These are phyloP conservation scores for Cyclanthera cordifolia DNA, from an alignment of 306 rosid species.

Conservation along the genomic window DNA sequence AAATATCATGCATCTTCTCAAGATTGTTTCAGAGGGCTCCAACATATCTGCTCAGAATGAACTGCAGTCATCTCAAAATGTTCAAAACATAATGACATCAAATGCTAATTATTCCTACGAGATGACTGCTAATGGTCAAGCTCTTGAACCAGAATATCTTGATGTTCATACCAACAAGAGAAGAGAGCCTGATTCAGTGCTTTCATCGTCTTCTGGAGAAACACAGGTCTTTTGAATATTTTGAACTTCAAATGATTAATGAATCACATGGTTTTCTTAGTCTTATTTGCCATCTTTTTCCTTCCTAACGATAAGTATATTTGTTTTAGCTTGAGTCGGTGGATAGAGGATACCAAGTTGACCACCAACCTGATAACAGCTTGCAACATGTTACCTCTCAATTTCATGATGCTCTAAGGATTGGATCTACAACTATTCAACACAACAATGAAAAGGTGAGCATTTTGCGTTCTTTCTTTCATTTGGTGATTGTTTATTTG, in stretches of 20 bases:
- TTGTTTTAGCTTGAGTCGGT: slow-evolving; percentile 39
- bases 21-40: slow-evolving; percentile 54
- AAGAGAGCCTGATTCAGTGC: slow-evolving; percentile 38
- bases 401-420: slow-evolving; percentile 51
- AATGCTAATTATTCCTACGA: slow-evolving; percentile 50
- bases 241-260: neutral
- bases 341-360: slow-evolving; percentile 41
- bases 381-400: slow-evolving; percentile 73
- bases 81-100: slow-evolving; percentile 45
- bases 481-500: neutral
- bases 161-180: slow-evolving; percentile 44
- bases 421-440: slow-evolving; percentile 44
- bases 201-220: slow-evolving; percentile 45
- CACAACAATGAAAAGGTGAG: slow-evolving; percentile 33
- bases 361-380: slow-evolving; percentile 46
- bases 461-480: slow-evolving; percentile 24
- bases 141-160: slow-evolving; percentile 46
- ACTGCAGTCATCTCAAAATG: slow-evolving; percentile 47
- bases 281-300: neutral
- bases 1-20: slow-evolving; percentile 14
- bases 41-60: slow-evolving; percentile 47
- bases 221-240: slow-evolving; percentile 38
- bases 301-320: neutral
- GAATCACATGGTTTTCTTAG: neutral
- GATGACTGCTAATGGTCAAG: slow-evolving; percentile 60